Base-by-base conservation (phyloP, 129 eudicot genomes). In the Apium graveolens region DNA sequence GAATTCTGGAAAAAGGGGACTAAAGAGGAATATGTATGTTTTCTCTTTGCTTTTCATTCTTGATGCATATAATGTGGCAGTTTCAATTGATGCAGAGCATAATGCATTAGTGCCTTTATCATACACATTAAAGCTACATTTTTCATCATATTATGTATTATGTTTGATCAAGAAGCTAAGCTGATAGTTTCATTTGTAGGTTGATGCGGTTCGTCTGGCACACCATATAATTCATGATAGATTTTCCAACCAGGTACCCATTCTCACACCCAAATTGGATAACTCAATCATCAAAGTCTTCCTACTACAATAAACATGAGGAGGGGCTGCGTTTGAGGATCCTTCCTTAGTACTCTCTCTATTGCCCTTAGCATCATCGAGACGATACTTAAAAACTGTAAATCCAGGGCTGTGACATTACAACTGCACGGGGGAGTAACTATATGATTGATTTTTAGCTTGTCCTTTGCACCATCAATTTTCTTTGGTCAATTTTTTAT, bases 1-100 rank as follows among this genome's bases (percentile, higher is more conserved):
- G 97, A 96, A 83, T 96, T 90, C 77, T 90, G 88, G n/a, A 90
- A 92, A 69, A 96, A 81, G 78, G 97, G 92, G 74, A 84, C 76
- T 57, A 96, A 83, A 87, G 97, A 96, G 26, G 99, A 96, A 79
- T 90, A 87, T 86, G 98, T 87, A 68, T 43, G 69, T 12, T 41
- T 63, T 57, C 31, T 55, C 34, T 60, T 34, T 9, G 14, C 68
- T 48, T 41, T 39, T 20, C 57, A 13, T 78, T 62, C 73, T 65
- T 26, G 44, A 24, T 44, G n/a, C 31, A 72, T 71, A 16, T 14
- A n/a, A n/a, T 73, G 77, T 38, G 31, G 72, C 24, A 3, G 3
- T 66, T 66, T 66, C 39, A 31, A 66, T 29, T 66, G 32, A 65
- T 65, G 71, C 71, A 31, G 71, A 29, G 70, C 17, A 27, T 34